Base-by-base conservation (phyloP, 208 protist species). In the Trypanosoma boissoni region DNA sequence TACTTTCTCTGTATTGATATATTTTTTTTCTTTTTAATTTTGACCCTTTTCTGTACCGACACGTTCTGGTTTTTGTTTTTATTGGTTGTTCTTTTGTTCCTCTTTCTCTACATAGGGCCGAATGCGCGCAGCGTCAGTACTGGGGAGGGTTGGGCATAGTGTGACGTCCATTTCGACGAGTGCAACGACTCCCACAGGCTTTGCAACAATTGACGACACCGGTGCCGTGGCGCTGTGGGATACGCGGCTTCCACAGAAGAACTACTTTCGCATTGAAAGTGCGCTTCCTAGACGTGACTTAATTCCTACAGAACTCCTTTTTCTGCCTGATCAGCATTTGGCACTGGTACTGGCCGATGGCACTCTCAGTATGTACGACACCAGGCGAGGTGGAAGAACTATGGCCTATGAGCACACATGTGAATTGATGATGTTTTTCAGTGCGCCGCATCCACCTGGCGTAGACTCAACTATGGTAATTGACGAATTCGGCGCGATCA, bases 401-500 rank as follows among this genome's bases (percentile, higher is more conserved):
- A 32, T 58, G 6, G 59, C 50, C 18, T 81, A 82, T 43, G 31
- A 46, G 5, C 81, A 85, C 43, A 27, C 44, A 2, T 73, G 43
- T 23, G 86, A 92, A 46, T 54, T 78, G 21, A 75, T 74, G 9
- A 29, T 49, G 0, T 72, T 84, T 29, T 54, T 81, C 21, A 51
- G 26, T 9, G 45, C 53, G 32, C 44, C 44, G 5, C 42, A 50
- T n/a, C 72, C 78, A 1, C 12, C 26, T 10, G 54, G 23, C 16
- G 64, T 31, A 0, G 27, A 31, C 2, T 60, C 60, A 27, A 73
- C 68, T 5, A 72, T 89, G 6, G 24, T 88, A 24, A 59, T 69
- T 5, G 86, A 89, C 54, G 86, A 92, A 31, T 68, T 86, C 26
- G 86, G 86, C n/a, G 52, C 58, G 26, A 74, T 89, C 16, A 64